Base-by-base conservation (phyloP, 2,329 filamentous ascomycete species). In the Alternaria longipes region DNA sequence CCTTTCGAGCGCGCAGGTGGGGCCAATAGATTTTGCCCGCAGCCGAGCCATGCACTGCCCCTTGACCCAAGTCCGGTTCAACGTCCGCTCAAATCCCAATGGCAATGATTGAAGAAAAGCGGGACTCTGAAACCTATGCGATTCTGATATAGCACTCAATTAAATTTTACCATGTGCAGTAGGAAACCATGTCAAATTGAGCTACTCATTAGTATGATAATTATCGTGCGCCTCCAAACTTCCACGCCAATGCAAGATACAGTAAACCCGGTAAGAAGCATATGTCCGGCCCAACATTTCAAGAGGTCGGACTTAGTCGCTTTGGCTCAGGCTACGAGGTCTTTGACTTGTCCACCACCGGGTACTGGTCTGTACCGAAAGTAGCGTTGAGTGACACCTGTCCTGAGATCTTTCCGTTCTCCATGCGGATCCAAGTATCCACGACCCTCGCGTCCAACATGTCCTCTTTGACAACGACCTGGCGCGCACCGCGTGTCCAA, bases 351-450 rank as follows among this genome's bases (percentile, higher is more conserved):
- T 47, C 50, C 16, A 71, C 71, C 11, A 44, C 20, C 1, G 82
- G 80, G 71, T 90, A 90, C 28, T 64, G 60, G 71, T 90, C 87
- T 4, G 71, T 65, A 1, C 87, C 87, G 63, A 85, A 90, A 0
- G 88, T 90, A 2, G 80, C 74, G 67, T 90, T 90, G 51, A 91
- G 74, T 4, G 77, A 80, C 4, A 90, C 84, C 2, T 68, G 73
- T 0, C 84, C 86, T 1, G 86, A 83, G 0, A 84, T 72, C 1
- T 76, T 79, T 0, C 86, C 85, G 46, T 84, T 82, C 68, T 90
- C 88, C 30, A 90, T 78, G 2, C 87, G 81, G 38, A 89, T 85
- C 83, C 87, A 90, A 0, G 87, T 89, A 34, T 88, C 82, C 0
- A 87, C 75, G 38, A 82, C 81, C 20, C 70, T 67, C 11, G 77